These are phyloP conservation scores for Cenchrus fungigraminus DNA, from an alignment of 176 grass and related monocot genomes.

Conservation along the genomic window DNA sequence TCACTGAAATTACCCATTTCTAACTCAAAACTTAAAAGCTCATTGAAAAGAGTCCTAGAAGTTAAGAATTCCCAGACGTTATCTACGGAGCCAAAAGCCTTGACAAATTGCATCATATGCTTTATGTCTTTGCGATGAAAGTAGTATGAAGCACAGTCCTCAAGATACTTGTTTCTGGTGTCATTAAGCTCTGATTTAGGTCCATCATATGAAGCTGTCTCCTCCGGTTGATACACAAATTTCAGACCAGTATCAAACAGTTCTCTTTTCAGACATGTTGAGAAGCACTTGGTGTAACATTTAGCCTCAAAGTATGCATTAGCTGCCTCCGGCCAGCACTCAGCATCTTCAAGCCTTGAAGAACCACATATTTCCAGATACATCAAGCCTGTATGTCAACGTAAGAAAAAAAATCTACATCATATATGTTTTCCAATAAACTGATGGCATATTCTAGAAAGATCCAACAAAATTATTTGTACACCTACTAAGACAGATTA, in stretches of 20 bases:
- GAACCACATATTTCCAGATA: conserved; percentile 73
- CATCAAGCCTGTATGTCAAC: conserved; percentile 53
- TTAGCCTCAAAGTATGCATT: conserved; percentile 65
- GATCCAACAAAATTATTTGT: neutral
- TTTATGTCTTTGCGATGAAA: conserved; percentile 48
- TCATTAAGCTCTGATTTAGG: conserved; percentile 18
- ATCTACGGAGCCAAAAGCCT: conserved; percentile 62
- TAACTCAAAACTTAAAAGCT: conserved; percentile 65
- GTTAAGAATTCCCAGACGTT: conserved; percentile 50
- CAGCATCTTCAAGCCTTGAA: conserved; percentile 70
- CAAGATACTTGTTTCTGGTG: conserved; percentile 49
- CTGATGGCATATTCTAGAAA: neutral
- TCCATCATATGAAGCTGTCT: neutral
- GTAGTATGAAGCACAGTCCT: conserved; percentile 52
- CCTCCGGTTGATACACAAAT: conserved; percentile 51
- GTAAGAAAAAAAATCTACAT: neutral
- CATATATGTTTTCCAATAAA: neutral
- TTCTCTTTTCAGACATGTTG: conserved; percentile 57
- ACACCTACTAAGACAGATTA: neutral
- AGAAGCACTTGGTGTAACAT: conserved; percentile 61
- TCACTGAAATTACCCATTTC: conserved; percentile 70
- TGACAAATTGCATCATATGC: conserved; percentile 67
- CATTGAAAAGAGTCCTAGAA: conserved; percentile 50
- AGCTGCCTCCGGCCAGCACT: conserved; percentile 60
- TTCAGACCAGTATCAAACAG: conserved; percentile 59